Conservation (phyloP, 352 stramenopile species). For the Phytopythium cucurbitacearum region DNA sequence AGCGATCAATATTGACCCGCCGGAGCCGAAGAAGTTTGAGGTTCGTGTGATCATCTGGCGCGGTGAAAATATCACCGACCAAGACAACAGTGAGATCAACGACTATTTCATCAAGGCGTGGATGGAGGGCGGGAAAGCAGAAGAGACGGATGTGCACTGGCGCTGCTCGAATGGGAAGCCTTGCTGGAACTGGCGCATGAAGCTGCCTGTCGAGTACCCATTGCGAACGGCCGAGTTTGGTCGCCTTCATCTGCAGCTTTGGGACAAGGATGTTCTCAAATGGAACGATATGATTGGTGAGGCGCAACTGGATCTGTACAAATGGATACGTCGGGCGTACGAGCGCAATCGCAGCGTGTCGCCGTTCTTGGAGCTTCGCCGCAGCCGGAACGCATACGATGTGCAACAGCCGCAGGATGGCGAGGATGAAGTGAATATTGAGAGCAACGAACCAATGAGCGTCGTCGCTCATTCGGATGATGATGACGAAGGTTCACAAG, state of each 20-base stretch:
- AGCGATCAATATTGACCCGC: conserved; percentile 63
- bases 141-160: conserved; percentile 90
- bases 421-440: not conserved
- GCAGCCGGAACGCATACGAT: conserved; percentile 3
- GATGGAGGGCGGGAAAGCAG: conserved; percentile 65
- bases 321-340: conserved; percentile 66
- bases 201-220: conserved; percentile 83
- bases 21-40: conserved; percentile 70
- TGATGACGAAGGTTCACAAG: conserved; percentile 11
- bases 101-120: conserved; percentile 92
- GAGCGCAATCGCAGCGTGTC: conserved; percentile 48
- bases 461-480: conserved; percentile 10
- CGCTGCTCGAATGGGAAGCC: conserved; percentile 86
- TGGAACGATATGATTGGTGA: conserved; percentile 90
- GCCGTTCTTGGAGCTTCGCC: conserved; percentile 65
- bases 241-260: conserved; percentile 89
- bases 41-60: conserved; percentile 90
- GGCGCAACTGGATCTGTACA: conserved; percentile 81
- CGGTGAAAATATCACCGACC: conserved; percentile 75
- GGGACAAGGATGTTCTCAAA: conserved; percentile 92
- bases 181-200: conserved; percentile 92
- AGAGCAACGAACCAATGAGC: conserved; percentile 1
- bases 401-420: not conserved
- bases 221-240: conserved; percentile 72
- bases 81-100: conserved; percentile 76